Conservation (phyloP, 306 rosid genomes). For the Phaseolus lunatus region DNA sequence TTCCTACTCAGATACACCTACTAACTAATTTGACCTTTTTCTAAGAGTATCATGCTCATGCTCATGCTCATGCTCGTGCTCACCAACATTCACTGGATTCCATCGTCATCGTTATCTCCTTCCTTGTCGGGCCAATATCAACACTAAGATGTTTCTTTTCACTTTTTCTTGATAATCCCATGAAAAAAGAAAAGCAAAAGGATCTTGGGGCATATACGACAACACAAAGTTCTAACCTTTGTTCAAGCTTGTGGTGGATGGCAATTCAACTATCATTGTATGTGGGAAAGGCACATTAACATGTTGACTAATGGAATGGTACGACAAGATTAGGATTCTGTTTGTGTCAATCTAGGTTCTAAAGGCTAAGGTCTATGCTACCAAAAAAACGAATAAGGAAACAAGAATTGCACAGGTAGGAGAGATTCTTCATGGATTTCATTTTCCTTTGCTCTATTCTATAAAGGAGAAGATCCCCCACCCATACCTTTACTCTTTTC, state of each 20-base stretch:
- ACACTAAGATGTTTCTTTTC: not conserved
- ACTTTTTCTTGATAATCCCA: not conserved
- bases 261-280: conserved; percentile 9
- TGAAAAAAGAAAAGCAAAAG: conserved; percentile 23
- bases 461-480: conserved; percentile 3
- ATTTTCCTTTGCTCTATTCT: not conserved
- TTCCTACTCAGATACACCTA: not conserved
- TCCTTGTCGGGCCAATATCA: not conserved
- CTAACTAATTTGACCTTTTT: not conserved
- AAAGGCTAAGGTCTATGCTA: conserved; percentile 24
- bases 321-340: conserved; percentile 9
- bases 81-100: conserved; percentile 18
- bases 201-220: not conserved
- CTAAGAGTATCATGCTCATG: conserved; percentile 4
- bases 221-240: not conserved
- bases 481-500: not conserved
- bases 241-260: not conserved
- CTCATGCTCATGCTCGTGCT: not conserved
- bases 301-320: conserved; percentile 6
- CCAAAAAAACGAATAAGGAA: not conserved
- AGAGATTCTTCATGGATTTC: not conserved
- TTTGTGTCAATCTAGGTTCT: conserved; percentile 7
- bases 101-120: not conserved
- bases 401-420: conserved; percentile 5
- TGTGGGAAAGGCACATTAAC: not conserved